These are phyloP conservation scores for Fusarium humuli DNA, from an alignment of 2,329 filamentous ascomycete species.

Conservation along the genomic window DNA sequence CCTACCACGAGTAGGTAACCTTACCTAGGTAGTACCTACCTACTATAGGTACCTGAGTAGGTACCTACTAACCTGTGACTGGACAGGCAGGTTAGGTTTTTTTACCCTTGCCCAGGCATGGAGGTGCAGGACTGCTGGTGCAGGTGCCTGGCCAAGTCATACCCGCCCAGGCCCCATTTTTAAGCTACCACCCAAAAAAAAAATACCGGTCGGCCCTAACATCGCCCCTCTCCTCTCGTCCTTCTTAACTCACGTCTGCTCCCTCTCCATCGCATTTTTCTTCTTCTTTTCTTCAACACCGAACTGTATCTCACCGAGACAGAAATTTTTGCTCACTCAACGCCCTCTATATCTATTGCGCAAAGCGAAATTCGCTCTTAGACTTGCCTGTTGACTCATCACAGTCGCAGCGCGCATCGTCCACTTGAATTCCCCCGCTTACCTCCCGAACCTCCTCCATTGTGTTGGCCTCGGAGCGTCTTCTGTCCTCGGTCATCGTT, in stretches of 20 bases:
- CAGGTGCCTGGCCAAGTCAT: constrained; percentile 8
- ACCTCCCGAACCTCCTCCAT: constrained; percentile 22
- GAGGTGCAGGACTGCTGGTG: not conserved
- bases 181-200: constrained; percentile 36
- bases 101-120: not conserved
- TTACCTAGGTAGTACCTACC: too few relatives aligned
- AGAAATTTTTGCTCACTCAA: constrained; percentile 36
- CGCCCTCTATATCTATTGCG: constrained; percentile 29
- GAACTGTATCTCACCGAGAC: constrained; percentile 45
- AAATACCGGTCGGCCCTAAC: constrained; percentile 46
- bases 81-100: not conserved
- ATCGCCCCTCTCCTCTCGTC: constrained; percentile 41
- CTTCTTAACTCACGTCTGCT: constrained; percentile 40
- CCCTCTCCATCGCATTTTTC: constrained; percentile 32
- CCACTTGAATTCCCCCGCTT: constrained; percentile 19
- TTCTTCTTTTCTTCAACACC: constrained; percentile 37
- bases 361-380: constrained; percentile 35
- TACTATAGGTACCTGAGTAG: too few relatives aligned
- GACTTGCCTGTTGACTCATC: constrained; percentile 45
- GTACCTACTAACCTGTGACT: not conserved
- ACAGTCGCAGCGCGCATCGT: constrained; percentile 46
- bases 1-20: too few relatives aligned
- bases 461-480: constrained; percentile 29
- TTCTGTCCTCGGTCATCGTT: constrained; percentile 28
- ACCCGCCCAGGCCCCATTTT: constrained; percentile 39